phyloP scores from a whole-genome alignment of 2,329 filamentous ascomycete species.

The Pseudocercospora ulei region DNA sequence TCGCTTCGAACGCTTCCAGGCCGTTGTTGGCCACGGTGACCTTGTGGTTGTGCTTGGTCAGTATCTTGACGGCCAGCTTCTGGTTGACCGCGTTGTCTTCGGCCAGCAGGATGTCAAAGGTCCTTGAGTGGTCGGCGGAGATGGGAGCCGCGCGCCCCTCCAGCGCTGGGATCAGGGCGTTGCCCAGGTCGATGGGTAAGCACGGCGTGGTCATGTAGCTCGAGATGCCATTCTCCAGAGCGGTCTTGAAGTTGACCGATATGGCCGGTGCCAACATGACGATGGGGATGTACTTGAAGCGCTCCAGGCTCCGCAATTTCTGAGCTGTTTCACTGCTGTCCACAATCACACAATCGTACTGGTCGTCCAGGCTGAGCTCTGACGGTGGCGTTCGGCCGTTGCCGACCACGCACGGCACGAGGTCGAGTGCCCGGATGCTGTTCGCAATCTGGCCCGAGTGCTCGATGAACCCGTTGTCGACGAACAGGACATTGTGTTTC shows the following conservation, averaged over 20 bases:
- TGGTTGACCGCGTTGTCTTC: constrained; percentile 98
- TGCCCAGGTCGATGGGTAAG: constrained; percentile 83
- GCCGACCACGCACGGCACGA: constrained; percentile 75
- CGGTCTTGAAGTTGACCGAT: constrained; percentile 84
- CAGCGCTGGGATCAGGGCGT: constrained; percentile 88
- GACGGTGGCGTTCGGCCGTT: constrained; percentile 53
- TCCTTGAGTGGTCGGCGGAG: constrained; percentile 85
- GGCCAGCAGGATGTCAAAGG: constrained; percentile 86
- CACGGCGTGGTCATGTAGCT: constrained; percentile 98
- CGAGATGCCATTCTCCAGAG: constrained; percentile 89
- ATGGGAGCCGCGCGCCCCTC: constrained; percentile 88
- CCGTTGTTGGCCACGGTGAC: constrained; percentile 93
- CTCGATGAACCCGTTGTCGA: constrained; percentile 77
- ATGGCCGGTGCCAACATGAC: constrained; percentile 83
- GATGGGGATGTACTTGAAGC: constrained; percentile 96
- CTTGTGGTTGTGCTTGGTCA: constrained; percentile 90
- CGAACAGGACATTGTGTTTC: constrained; percentile 84
- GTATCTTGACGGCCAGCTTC: constrained; percentile 85
- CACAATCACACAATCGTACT: constrained; percentile 91
- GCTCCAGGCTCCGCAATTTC: constrained; percentile 72
- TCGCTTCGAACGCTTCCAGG: constrained; percentile 81
- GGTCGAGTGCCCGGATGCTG: constrained; percentile 68
- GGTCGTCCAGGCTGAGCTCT: constrained; percentile 47
- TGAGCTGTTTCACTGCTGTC: constrained; percentile 89
- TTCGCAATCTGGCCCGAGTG: constrained; percentile 64